Conservation (phyloP, 106 monocot genomes). For the Apostasia shenzhenica region DNA sequence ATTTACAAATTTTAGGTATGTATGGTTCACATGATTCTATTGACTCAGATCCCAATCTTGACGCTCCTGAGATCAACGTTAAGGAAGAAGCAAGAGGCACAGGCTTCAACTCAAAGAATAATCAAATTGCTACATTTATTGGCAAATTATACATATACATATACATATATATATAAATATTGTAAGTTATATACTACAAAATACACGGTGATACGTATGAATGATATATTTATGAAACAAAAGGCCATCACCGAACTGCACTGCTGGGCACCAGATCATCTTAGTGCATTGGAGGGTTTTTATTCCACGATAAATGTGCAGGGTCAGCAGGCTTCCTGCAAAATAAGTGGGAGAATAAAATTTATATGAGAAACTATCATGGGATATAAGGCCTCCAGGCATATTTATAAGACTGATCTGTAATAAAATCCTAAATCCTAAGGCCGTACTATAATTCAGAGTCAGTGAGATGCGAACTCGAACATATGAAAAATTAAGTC, state of each 20-base stretch:
- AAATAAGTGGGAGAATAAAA: not conserved
- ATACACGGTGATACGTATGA: not conserved
- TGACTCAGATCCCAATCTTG: too few species aligned
- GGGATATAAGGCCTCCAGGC: too few species aligned
- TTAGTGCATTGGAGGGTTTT: not conserved
- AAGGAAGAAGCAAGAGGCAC: too few species aligned
- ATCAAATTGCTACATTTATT: not conserved
- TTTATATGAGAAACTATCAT: not conserved
- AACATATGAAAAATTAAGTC: too few species aligned
- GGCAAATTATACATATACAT: not conserved
- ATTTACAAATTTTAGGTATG: too few species aligned
- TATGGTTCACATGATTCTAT: too few species aligned
- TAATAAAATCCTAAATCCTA: too few species aligned
- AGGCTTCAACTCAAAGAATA: not conserved
- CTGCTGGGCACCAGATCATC: not conserved
- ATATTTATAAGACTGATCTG: not conserved
- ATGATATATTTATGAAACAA: not conserved
- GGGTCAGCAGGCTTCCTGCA: conserved; percentile 1
- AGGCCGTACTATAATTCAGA: too few species aligned
- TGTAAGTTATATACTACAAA: not conserved
- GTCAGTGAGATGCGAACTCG: too few species aligned
- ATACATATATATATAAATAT: not conserved
- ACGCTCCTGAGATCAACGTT: too few species aligned
- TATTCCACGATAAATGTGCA: not conserved
- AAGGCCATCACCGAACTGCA: not conserved